Percentiles rank a stretch among this genome's conserved stretches.
Evolutionary conservation across 2,329 filamentous ascomycete genomes (phyloP).

Genomic region (Emmonsiellopsis sp.): DNA sequence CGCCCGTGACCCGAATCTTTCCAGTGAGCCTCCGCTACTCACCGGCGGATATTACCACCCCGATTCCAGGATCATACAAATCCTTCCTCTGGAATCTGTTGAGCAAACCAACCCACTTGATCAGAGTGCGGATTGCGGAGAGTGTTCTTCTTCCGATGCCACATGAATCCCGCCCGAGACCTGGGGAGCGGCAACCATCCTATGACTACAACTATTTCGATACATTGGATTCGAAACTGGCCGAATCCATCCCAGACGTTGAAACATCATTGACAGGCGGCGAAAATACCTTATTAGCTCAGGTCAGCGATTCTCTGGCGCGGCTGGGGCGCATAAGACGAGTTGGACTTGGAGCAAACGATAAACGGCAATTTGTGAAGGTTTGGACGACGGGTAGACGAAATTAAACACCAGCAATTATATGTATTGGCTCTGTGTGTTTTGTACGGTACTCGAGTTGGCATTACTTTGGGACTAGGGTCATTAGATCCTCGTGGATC

Average conservation of each 20-base stretch:
- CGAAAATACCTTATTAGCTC: slow-evolving; percentile 65
- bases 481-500: too few species aligned
- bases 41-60: slow-evolving; percentile 81
- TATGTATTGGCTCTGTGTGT: not conserved
- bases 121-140: slow-evolving; percentile 83
- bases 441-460: not conserved
- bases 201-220: slow-evolving; percentile 40
- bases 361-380: slow-evolving; percentile 74
- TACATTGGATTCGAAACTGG: slow-evolving; percentile 26
- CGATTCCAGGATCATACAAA: slow-evolving; percentile 63
- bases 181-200: slow-evolving; percentile 13
- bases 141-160: slow-evolving; percentile 51
- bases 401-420: not conserved
- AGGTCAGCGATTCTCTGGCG: slow-evolving; percentile 77
- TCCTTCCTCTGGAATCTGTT: slow-evolving; percentile 79
- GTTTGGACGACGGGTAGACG: slow-evolving; percentile 42
- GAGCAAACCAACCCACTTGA: slow-evolving; percentile 74
- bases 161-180: slow-evolving; percentile 12
- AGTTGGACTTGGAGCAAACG: slow-evolving; percentile 70
- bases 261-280: slow-evolving; percentile 33
- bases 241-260: slow-evolving; percentile 18
- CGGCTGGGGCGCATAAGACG: slow-evolving; percentile 78
- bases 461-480: too few species aligned
- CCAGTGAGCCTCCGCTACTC: slow-evolving; percentile 85
- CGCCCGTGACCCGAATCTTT: slow-evolving; percentile 66